Percentiles rank a stretch among this genome's conserved stretches.
phyloP scores from a whole-genome alignment of 768 basidiomycete species.

The Pleurotus platypus region DNA sequence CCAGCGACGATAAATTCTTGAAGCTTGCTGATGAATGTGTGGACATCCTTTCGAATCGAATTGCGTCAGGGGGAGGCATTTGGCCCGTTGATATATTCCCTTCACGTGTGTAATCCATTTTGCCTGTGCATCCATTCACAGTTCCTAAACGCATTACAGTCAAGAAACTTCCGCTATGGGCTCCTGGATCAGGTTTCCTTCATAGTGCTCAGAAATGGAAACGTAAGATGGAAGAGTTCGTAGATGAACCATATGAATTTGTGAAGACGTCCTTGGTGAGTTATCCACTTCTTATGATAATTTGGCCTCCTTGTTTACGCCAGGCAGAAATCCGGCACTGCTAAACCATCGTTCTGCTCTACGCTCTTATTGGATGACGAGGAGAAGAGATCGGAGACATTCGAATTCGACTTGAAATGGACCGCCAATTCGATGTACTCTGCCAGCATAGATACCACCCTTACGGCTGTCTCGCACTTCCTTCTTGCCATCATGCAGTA shows the following conservation, averaged over 20 bases:
- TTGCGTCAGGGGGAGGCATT: constrained; percentile 27
- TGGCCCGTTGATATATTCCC: constrained; percentile 32
- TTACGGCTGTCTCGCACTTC: constrained; percentile 56
- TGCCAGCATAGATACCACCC: constrained; percentile 49
- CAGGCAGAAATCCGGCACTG: constrained; percentile 35
- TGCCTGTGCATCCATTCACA: background rate
- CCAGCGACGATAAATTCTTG: constrained; percentile 24
- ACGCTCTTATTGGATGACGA: constrained; percentile 52
- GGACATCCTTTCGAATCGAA: constrained; percentile 19
- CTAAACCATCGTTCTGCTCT: constrained; percentile 39
- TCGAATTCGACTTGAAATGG: constrained; percentile 72
- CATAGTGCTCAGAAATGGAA: constrained; percentile 38
- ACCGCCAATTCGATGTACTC: constrained; percentile 82
- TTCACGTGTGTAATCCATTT: constrained; percentile 9
- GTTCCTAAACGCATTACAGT: constrained; percentile 5
- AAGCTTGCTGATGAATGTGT: constrained; percentile 23
- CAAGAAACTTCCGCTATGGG: constrained; percentile 21
- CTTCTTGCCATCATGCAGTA: constrained; percentile 64
- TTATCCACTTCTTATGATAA: background rate
- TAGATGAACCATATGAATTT: constrained; percentile 14
- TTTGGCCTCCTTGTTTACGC: background rate
- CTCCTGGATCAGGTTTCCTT: constrained; percentile 41
- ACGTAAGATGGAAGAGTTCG: constrained; percentile 12
- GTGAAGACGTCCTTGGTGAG: constrained; percentile 16
- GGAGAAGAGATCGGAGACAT: constrained; percentile 25